These are phyloP conservation scores for Gymnopilus dilepis DNA, from an alignment of 768 basidiomycete genomes.

Conservation along the genomic window DNA sequence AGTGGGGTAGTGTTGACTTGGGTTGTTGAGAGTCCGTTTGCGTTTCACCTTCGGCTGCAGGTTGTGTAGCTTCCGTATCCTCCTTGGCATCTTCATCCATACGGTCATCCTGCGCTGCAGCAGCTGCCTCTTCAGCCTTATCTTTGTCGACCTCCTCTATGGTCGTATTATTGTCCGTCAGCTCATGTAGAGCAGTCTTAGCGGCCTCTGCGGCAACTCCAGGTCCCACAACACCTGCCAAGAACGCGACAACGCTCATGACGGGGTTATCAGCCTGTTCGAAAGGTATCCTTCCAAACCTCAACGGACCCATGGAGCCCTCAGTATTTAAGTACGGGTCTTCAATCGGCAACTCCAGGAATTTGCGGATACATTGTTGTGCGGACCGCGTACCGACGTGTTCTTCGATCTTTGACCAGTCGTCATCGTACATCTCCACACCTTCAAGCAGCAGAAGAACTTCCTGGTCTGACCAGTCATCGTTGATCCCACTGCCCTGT, in stretches of 20 bases:
- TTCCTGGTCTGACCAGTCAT: constrained; percentile 93
- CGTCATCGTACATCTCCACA: constrained; percentile 98
- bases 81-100: constrained; percentile 51
- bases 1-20: constrained; percentile 59
- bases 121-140: constrained; percentile 29
- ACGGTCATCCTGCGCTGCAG: constrained; percentile 47
- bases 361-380: constrained; percentile 95
- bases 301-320: constrained; percentile 74
- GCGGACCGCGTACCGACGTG: constrained; percentile 92
- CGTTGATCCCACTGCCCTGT: constrained; percentile 45
- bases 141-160: constrained; percentile 36
- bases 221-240: constrained; percentile 90
- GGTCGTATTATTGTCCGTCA: constrained; percentile 61
- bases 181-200: constrained; percentile 83
- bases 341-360: constrained; percentile 95
- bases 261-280: constrained; percentile 97
- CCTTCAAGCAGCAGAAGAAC: constrained; percentile 89
- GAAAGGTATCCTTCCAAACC: constrained; percentile 85
- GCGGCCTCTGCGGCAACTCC: constrained; percentile 94
- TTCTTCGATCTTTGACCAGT: constrained; percentile 91
- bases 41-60: constrained; percentile 17
- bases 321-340: constrained; percentile 87
- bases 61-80: constrained; percentile 40
- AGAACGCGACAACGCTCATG: constrained; percentile 97
- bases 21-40: constrained; percentile 36